Percentiles rank a stretch among this genome's conserved stretches.
Evolutionary conservation across 83 land plant species (phyloP).

Genomic region (Picea abies): DNA sequence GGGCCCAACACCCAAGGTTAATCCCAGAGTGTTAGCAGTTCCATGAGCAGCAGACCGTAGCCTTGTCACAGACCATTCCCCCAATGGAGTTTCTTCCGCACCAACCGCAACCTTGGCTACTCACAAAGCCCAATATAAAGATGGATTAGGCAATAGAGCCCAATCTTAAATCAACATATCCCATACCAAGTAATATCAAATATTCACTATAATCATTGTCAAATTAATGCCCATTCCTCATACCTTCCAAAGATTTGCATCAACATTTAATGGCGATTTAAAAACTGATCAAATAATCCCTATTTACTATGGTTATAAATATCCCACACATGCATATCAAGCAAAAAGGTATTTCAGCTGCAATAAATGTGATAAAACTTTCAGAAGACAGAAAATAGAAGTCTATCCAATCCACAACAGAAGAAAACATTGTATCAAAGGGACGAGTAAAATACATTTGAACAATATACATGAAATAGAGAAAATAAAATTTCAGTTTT

Average conservation of each 20-base stretch:
- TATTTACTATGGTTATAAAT: not conserved
- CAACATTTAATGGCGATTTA: not conserved
- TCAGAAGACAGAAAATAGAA: not conserved
- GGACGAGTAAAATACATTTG: too few species aligned
- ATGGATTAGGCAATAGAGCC: constrained; percentile 12
- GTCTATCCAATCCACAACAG: too few species aligned
- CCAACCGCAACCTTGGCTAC: constrained; percentile 96
- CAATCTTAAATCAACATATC: not conserved
- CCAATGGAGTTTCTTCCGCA: constrained; percentile 92
- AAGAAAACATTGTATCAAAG: too few species aligned
- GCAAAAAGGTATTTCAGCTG: not conserved
- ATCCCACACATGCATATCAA: not conserved
- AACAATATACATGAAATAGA: too few species aligned
- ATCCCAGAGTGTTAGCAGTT: constrained; percentile 61
- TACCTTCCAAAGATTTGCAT: not conserved
- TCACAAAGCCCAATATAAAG: constrained; percentile 9
- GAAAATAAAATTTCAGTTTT: too few species aligned
- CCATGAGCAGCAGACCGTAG: constrained; percentile 95
- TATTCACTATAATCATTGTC: too few species aligned
- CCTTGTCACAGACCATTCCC: constrained; percentile 93
- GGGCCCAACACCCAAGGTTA: constrained; percentile 67
- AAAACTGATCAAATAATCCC: not conserved
- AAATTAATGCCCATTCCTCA: not conserved
- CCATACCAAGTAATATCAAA: not conserved
- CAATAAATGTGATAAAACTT: not conserved